Evolutionary conservation across 2,329 filamentous ascomycete genomes (phyloP).

Genomic region (Trichoderma sp.): DNA sequence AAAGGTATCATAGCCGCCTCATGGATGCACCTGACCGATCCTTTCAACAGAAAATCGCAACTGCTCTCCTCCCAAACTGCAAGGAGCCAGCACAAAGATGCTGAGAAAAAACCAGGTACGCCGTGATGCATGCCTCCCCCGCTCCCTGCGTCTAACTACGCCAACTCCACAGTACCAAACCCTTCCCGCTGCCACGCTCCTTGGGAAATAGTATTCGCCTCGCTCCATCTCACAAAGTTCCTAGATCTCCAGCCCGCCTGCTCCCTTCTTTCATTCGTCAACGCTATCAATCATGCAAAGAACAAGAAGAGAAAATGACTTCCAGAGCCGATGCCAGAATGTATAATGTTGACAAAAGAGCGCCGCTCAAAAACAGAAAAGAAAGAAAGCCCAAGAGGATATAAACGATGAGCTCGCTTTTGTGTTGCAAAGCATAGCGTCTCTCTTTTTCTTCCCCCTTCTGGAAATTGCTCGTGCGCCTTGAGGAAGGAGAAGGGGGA

Average conservation of each 20-base stretch:
- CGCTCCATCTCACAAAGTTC: neutral
- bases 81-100: conserved; percentile 21
- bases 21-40: conserved; percentile 26
- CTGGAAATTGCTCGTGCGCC: conserved; percentile 24
- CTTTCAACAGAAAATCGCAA: conserved; percentile 29
- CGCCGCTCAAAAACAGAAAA: conserved; percentile 24
- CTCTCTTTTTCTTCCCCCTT: conserved; percentile 5
- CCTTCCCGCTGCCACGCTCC: neutral
- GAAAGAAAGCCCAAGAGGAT: conserved; percentile 21
- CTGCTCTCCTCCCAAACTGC: conserved; percentile 23
- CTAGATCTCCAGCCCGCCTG: neutral
- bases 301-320: conserved; percentile 31
- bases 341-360: conserved; percentile 29
- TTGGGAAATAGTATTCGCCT: conserved; percentile 1
- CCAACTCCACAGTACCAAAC: conserved; percentile 13
- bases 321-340: conserved; percentile 31
- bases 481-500: conserved; percentile 14
- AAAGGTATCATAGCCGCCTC: conserved; percentile 33
- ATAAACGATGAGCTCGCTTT: conserved; percentile 21
- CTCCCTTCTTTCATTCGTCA: conserved; percentile 28
- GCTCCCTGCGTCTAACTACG: conserved; percentile 12
- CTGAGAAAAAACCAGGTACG: conserved; percentile 24
- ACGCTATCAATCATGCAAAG: conserved; percentile 30
- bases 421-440: conserved; percentile 13
- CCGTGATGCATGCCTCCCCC: conserved; percentile 22